A percentile compares a stretch with the other conserved stretches of the same genome.
phyloP scores from a whole-genome alignment of 768 basidiomycete species.

The Tricholoma bakamatsutake region DNA sequence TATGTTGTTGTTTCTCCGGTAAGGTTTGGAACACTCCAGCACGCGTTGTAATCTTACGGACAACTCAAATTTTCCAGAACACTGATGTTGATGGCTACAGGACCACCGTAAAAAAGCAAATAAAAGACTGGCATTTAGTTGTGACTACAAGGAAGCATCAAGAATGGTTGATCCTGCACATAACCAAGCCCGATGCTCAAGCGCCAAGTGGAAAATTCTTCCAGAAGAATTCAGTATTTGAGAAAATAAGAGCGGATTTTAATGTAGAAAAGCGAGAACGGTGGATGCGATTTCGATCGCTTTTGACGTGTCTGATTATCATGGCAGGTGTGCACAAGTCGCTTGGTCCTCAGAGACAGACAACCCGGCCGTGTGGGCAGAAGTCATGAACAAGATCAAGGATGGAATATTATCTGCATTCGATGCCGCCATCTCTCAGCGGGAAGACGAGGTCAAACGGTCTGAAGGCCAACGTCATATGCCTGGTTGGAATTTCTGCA shows the following conservation, averaged over 20 bases:
- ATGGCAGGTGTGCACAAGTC: slow-evolving; percentile 71
- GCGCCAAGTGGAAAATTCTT: slow-evolving; percentile 62
- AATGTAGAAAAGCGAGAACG: slow-evolving; percentile 85
- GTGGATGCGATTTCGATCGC: slow-evolving; percentile 29
- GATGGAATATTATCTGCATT: slow-evolving; percentile 85
- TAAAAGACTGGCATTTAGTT: slow-evolving; percentile 84
- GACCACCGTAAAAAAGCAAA: slow-evolving; percentile 70
- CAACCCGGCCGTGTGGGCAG: slow-evolving; percentile 81
- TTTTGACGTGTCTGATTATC: slow-evolving; percentile 12
- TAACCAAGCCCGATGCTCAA: slow-evolving; percentile 68
- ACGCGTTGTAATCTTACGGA: neutral
- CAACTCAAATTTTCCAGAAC: slow-evolving; percentile 49
- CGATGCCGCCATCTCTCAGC: slow-evolving; percentile 65
- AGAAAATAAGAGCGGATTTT: slow-evolving; percentile 90
- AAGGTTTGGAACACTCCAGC: slow-evolving; percentile 12
- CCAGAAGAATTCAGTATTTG: slow-evolving; percentile 80
- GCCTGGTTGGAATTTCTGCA: slow-evolving; percentile 99
- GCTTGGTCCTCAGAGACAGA: slow-evolving; percentile 67
- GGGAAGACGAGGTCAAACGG: slow-evolving; percentile 87
- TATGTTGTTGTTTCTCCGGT: slow-evolving; percentile 90
- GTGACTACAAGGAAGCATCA: slow-evolving; percentile 70
- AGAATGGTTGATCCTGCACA: slow-evolving; percentile 90
- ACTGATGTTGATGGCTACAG: slow-evolving; percentile 72
- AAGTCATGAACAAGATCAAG: slow-evolving; percentile 83
- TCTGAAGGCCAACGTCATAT: slow-evolving; percentile 86